Evolutionary conservation across 768 basidiomycete species (phyloP).

Genomic region (Tubosaeta sp.): DNA sequence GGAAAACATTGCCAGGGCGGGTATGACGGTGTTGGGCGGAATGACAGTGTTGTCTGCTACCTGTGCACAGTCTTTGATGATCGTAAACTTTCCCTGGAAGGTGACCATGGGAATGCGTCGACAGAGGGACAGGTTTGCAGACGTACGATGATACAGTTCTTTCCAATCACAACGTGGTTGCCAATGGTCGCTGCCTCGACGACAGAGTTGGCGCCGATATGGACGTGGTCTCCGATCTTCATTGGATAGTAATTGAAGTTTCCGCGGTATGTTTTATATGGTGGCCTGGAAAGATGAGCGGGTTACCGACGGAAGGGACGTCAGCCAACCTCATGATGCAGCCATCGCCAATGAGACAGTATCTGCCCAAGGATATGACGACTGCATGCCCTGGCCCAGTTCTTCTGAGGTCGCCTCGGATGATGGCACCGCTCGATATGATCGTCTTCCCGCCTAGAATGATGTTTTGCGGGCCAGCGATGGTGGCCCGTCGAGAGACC

Average conservation of each 20-base stretch:
- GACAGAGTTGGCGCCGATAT: constrained; percentile 84
- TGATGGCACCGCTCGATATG: constrained; percentile 84
- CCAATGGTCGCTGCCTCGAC: constrained; percentile 96
- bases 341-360: constrained; percentile 87
- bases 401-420: constrained; percentile 88
- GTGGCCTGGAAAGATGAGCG: constrained; percentile 49
- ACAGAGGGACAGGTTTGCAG: constrained; percentile 7
- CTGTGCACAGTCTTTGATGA: constrained; percentile 92
- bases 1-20: constrained; percentile 77
- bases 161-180: constrained; percentile 90
- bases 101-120: background rate
- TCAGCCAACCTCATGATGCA: constrained; percentile 76
- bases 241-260: constrained; percentile 97
- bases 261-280: constrained; percentile 86
- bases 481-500: constrained; percentile 86
- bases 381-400: constrained; percentile 91
- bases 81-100: constrained; percentile 86
- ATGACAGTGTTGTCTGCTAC: constrained; percentile 88
- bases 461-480: constrained; percentile 93
- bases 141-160: constrained; percentile 89
- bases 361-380: constrained; percentile 88
- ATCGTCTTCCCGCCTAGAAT: constrained; percentile 97
- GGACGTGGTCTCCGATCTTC: constrained; percentile 94
- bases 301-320: background rate
- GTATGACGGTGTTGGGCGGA: constrained; percentile 89